Percentiles rank a stretch among this genome's conserved stretches.
phyloP scores from a whole-genome alignment of 345 rosid genomes.

The Rhizophora apiculata region DNA sequence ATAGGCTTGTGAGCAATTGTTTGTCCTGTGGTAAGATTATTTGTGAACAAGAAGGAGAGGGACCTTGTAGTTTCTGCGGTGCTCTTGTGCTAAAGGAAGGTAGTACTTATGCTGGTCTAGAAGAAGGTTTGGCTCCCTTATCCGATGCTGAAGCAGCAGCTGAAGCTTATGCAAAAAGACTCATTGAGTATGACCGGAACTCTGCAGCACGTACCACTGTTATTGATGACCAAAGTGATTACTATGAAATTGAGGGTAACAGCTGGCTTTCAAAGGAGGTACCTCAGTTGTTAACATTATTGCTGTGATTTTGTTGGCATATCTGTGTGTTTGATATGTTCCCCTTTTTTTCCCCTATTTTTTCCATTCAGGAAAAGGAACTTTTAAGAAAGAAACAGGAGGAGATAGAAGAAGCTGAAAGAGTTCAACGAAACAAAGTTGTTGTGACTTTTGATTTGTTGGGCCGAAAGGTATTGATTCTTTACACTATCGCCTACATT shows the following conservation, averaged over 20 bases:
- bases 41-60: constrained; percentile 97
- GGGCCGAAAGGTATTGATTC: constrained; percentile 75
- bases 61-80: constrained; percentile 85
- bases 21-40: constrained; percentile 96
- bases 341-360: neutral
- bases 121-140: constrained; percentile 53
- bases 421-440: constrained; percentile 65
- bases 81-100: constrained; percentile 86
- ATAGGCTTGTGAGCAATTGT: constrained; percentile 82
- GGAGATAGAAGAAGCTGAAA: constrained; percentile 78
- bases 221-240: constrained; percentile 96
- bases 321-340: neutral
- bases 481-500: neutral
- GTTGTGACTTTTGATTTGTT: constrained; percentile 87
- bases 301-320: neutral
- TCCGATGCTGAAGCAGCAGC: constrained; percentile 83
- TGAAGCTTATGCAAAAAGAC: constrained; percentile 88
- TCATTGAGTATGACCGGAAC: constrained; percentile 86
- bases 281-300: constrained; percentile 17
- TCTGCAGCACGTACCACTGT: constrained; percentile 91
- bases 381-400: constrained; percentile 75
- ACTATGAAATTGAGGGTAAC: constrained; percentile 87
- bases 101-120: constrained; percentile 79
- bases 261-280: constrained; percentile 94
- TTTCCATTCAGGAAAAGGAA: constrained; percentile 65